Evolutionary conservation across 208 protist genomes (phyloP).

Genomic region (Plasmodiophora brassicae): DNA sequence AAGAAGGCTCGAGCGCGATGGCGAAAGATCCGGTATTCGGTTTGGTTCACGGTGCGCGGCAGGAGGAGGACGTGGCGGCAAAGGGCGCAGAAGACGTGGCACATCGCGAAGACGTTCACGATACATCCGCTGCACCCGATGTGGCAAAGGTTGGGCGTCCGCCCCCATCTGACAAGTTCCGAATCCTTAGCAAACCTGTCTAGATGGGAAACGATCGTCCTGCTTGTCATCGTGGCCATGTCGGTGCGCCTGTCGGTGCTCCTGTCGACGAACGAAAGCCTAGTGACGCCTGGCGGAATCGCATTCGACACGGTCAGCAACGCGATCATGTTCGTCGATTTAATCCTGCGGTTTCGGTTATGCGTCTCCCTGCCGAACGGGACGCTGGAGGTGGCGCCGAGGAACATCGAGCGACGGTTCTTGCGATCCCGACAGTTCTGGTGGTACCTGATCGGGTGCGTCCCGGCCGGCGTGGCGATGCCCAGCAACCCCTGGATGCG

Average conservation of each 20-base stretch:
- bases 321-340: slow-evolving; percentile 1
- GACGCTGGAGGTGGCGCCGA: background rate
- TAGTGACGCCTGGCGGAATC: background rate
- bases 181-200: no score
- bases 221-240: background rate
- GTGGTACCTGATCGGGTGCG: background rate
- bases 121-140: no score
- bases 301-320: background rate
- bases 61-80: no score
- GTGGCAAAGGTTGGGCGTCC: no score
- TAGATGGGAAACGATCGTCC: background rate
- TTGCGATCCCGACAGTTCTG: background rate
- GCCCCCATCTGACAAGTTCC: no score
- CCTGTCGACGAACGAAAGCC: background rate
- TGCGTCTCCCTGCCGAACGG: background rate
- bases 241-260: background rate
- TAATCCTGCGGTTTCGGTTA: background rate
- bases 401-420: background rate
- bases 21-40: no score
- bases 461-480: background rate
- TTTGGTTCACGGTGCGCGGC: no score
- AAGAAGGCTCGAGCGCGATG: no score
- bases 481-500: background rate
- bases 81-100: no score
- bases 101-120: no score